Evolutionary conservation across 495 filamentous ascomycete species (phyloP), one percentile per base, ranked within the genome.

Genomic region (Astrothelium subdiscretum): DNA sequence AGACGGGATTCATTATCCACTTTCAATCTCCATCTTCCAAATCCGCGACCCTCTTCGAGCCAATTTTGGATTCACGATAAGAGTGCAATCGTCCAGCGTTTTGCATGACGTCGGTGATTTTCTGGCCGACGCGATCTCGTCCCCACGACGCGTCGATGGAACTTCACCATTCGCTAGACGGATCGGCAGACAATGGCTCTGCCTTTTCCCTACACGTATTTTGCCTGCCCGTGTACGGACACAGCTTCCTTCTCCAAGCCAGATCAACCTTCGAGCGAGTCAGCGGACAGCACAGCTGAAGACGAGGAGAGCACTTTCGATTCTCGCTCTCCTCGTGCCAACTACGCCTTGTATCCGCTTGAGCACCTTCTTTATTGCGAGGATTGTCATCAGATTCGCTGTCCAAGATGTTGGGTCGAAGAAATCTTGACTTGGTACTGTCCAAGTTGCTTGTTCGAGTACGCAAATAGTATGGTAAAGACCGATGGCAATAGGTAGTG

Each of bases 401-500:
- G 94, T 69, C 89, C 91, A 6, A 81, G 91, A 72, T 98, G 94
- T 70, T 89, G 91, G 22, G 79, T 86, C 26, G 94, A 98, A 69
- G 94, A 98, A 74, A 88, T 96, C 44, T 85, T 95, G 57, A 90
- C 87, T 63, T 96, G 88, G 80, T 98, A 87, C 69, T 98, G 94
- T 71, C 94, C 94, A n/a, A 91, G 81, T 71, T 98, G 94, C 73
- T 73, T 97, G 61, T 97, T 97, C 68, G 94, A 98, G 75, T 91
- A 94, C 35, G 90, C 92, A 11, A 92, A 87, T 70, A 91, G 87
- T 69, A 88, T 87, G 72, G 83, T 97, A 32, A 91, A 90, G 76
- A 87, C 83, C 66, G 95, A 98, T 68, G 92, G 91, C 13, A 95
- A 95, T 71, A 83, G 92, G 92, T 96, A 80, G 62, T 65, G 40